These are phyloP conservation scores for Yamadazyma ubonensis DNA, from an alignment of 805 yeast genomes.

Conservation along the genomic window DNA sequence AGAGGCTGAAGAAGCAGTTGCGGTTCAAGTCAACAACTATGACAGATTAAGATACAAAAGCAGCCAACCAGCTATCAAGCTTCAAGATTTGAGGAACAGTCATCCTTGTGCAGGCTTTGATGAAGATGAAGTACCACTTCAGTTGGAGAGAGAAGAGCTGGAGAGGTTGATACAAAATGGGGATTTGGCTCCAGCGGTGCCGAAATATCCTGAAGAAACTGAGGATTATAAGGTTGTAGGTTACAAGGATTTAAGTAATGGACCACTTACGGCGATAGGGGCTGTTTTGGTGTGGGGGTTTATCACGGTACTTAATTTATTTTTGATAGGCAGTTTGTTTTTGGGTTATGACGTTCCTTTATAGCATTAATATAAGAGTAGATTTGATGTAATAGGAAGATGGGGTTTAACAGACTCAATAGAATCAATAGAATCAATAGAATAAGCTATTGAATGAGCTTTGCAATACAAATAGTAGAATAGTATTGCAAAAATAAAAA, in stretches of 20 bases:
- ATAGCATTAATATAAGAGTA: slow-evolving; percentile 9
- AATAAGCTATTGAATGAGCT: too few species aligned
- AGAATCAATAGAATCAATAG: too few species aligned
- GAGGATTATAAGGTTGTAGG: slow-evolving; percentile 18
- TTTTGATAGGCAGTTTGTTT: slow-evolving; percentile 49
- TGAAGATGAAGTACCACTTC: slow-evolving; percentile 25
- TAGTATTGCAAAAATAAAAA: too few species aligned
- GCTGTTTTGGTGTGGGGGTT: slow-evolving; percentile 69
- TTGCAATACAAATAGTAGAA: too few species aligned
- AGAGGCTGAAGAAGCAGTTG: not conserved
- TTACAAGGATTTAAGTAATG: slow-evolving; percentile 69
- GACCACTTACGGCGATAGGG: slow-evolving; percentile 48
- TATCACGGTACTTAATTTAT: slow-evolving; percentile 69
- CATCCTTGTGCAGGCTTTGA: slow-evolving; percentile 46
- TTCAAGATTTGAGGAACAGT: slow-evolving; percentile 37
- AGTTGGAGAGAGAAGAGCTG: slow-evolving; percentile 12
- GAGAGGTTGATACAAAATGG: slow-evolving; percentile 16
- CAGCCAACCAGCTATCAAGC: slow-evolving; percentile 40
- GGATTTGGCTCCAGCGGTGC: slow-evolving; percentile 2
- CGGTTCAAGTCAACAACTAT: not conserved
- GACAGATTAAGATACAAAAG: slow-evolving; percentile 24
- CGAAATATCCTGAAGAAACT: not conserved
- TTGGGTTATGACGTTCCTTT: slow-evolving; percentile 30
- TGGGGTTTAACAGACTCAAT: too few species aligned
- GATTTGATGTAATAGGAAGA: too few species aligned